Evolutionary conservation across 2,329 filamentous ascomycete genomes (phyloP), one percentile per base, ranked within the genome.

Genomic region (Pseudocercospora eumusae): DNA sequence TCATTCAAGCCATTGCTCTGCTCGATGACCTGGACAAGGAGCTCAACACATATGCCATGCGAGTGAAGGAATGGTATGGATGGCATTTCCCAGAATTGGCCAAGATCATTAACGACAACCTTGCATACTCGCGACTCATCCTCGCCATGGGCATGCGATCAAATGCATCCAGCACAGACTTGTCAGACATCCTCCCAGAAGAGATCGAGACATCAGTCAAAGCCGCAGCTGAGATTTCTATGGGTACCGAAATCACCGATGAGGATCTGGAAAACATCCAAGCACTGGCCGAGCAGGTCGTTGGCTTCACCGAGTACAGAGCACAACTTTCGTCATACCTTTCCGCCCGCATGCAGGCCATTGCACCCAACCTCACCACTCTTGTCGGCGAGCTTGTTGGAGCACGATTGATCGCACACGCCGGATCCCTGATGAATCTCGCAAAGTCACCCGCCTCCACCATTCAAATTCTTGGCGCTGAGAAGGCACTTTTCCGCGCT

Each of bases 1-100:
- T 99, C 75, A 93, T 99, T 62, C 95, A 99, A 81, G 93, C 93
- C 61, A 95, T 99, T 75, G 89, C 90, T 67, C 86, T 97, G 56
- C 84, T 99, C 52, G 95, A 99, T 75, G 95, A 99, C 68, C 82
- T 99, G 65, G 95, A 99, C 82, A 99, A 99, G 84, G 95, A 99
- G 80, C 83, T 99, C 67, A 99, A 99, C 83, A 95, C 91, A 71
- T 98, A 97, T 75, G 93, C 95, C 68, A 99, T 99, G 95, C 86
- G 95, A 77, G 92, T 97, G 65, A 98, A 98, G 87, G 95, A 99
- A 79, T 99, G 95, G 95, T 99, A 99, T 76, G 95, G 95, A 73
- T 99, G 95, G 95, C 95, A 98, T 80, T 99, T 98, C 83, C 95
- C 95, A 44, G 95, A 99, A 82, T 88, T 99, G 84, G 93, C 91